Percentiles rank a stretch among this genome's conserved stretches.
Evolutionary conservation across 495 filamentous ascomycete genomes (phyloP).

Genomic region (Penicillium nucicola): DNA sequence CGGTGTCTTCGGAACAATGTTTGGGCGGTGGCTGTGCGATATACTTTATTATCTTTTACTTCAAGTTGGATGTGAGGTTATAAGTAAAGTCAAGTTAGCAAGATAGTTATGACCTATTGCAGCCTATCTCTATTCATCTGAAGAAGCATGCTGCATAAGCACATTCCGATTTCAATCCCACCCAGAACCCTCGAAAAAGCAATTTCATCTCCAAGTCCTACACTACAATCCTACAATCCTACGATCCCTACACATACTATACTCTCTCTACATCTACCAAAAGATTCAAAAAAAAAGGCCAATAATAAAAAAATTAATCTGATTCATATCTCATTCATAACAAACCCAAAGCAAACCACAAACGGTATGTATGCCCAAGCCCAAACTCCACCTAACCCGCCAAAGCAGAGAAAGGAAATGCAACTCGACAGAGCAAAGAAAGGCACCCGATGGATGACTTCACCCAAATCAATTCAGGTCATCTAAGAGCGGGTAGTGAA

Average conservation of each 20-base stretch:
- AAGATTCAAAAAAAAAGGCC: too few relatives aligned
- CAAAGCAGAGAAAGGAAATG: slow-evolving; percentile 1
- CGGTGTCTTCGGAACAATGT: slow-evolving; percentile 27
- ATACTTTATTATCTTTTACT: too few relatives aligned
- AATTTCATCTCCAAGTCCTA: too few relatives aligned
- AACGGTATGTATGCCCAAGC: background rate
- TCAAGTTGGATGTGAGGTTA: too few relatives aligned
- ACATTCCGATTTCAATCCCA: background rate
- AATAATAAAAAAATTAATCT: background rate
- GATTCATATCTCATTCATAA: slow-evolving; percentile 1
- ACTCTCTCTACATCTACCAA: too few relatives aligned
- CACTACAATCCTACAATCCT: background rate
- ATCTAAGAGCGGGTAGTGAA: slow-evolving; percentile 60
- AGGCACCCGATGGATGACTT: background rate
- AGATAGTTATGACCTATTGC: too few relatives aligned
- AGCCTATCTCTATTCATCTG: too few relatives aligned
- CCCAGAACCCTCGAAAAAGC: background rate
- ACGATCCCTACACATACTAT: background rate
- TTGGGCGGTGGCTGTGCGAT: slow-evolving; percentile 38
- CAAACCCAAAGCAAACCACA: background rate
- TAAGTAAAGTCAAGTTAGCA: too few relatives aligned
- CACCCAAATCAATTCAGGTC: background rate
- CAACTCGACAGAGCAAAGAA: slow-evolving; percentile 6
- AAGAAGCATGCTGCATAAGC: too few relatives aligned
- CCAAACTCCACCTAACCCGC: slow-evolving; percentile 9